Evolutionary conservation across 2,329 filamentous ascomycete genomes (phyloP), one percentile per base, ranked within the genome.

Genomic region (Stachybotrys elegans): DNA sequence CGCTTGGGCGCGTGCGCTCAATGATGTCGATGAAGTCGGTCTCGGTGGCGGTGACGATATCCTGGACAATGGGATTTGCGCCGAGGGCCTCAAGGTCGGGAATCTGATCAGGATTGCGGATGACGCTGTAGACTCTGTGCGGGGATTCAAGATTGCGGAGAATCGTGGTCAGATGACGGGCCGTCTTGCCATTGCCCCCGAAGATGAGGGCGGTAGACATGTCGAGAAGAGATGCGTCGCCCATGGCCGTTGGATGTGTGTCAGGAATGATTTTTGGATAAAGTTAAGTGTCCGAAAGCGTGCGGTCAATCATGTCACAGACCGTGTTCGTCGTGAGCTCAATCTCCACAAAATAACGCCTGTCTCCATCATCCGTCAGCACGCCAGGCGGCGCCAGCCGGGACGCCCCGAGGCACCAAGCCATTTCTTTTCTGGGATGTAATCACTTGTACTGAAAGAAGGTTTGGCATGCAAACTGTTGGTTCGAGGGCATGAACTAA

Each of bases 171-270:
- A 40, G 20, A 11, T 40, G 38, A 17, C 38, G 38, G 19, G 38
- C 38, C n/a, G 38, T 40, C 22, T 40, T 40, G 22, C 38, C 38
- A 16, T 40, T 40, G 22, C 38, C 38, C 11, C 38, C 38, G 29
- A 40, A 40, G 22, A 40, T 40, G 14, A 40, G 38, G 22, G 38
- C 22, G 20, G 22, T 40, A 8, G 38, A 6, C 4, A 16, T 9
- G 17, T 27, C 13, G 22, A 40, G 38, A 19, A 23, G 16, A 2
- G 38, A 40, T 40, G 38, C 38, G 22, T 40, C 38, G 14, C 38
- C 38, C 38, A 40, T 40, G 21, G n/a, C 21, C 16, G 12, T 7
- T 36, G n/a, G n/a, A n/a, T n/a, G n/a, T n/a, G n/a, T n/a, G n/a
- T n/a, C n/a, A n/a, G n/a, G n/a, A n/a, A n/a, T n/a, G n/a, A n/a